Base-by-base conservation (phyloP, 345 rosid genomes). In the Acer campestre region DNA sequence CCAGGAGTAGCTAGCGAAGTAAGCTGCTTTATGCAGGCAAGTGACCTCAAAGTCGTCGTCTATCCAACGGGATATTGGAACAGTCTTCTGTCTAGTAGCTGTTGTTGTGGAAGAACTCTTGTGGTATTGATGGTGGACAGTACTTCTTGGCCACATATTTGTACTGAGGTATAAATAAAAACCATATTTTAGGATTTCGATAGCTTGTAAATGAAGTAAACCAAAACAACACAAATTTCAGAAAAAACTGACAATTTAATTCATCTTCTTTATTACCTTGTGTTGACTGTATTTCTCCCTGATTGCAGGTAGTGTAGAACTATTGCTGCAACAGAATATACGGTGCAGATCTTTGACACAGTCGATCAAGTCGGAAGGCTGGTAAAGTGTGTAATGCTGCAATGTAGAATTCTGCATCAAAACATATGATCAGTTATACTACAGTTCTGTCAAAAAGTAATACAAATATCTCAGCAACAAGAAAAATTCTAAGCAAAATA, bases 261-360 rank as follows among this genome's bases (percentile, higher is more conserved):
- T 44, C 74, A 63, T 59, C 7, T 38, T 13, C 35, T 4, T 76
- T 56, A 63, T 85, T 85, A 95, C 98, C 88, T 92, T 95, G 67
- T 95, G 97, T 69, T 89, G 97, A 81, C 92, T 90, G 82, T 93
- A 93, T 80, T 95, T 95, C 83, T 93, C 97, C 75, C 95, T 88
- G 67, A 95, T 75, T 63, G 99, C 95, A 12, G 93, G 93, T 71
- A 91, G 80, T 27, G 86, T 88, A 18, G 89, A 82, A 78, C 81
- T 80, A 25, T 86, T 83, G 81, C 75, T 75, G 80, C 76, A 82
- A 53, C 83, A 83, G 75, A 89, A 93, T 48, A 95, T 79, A 42
- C 87, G 84, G 76, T 89, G 91, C 61, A 95, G 93, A 59, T 89
- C 95, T 79, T 84, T 92, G 7, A 87, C 96, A 77, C 98, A 95